Evolutionary conservation across 2,329 filamentous ascomycete species (phyloP), one percentile per base, ranked within the genome.

Genomic region (Penicillium sclerotigenum): DNA sequence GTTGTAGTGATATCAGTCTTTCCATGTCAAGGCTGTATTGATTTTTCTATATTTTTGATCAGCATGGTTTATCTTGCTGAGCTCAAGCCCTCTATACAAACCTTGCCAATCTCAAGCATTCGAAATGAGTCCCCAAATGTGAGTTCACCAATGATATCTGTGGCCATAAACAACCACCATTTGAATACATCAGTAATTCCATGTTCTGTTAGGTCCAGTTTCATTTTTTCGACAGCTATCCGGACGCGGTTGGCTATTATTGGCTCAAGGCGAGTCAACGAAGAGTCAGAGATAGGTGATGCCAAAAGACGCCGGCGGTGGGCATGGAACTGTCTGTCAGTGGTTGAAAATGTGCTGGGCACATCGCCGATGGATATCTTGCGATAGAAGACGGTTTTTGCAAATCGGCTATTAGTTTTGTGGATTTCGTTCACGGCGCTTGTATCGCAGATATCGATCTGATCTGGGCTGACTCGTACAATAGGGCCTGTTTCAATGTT

Each of bases 51-150:
- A n/a, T 3, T 22, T 11, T 0, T 42, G 10, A 43, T 48, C 9
- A 59, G 43, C 13, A 26, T 47, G 20, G 29, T 41, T 13, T 13
- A n/a, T 36, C 1, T 9, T 4, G 8, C 6, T 8, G 2, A 22
- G n/a, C 20, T 22, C 11, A n/a, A 13, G 7, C 18, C 18, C 9
- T 31, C 14, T 0, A 24, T 18, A 6, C 62, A n/a, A n/a, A 82
- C 80, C 69, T 79, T 66, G 16, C 80, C 80, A 4, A 66, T 65
- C 52, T 84, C 80, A 4, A 86, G 65, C 71, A 80, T 79, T 0
- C 69, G 67, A 55, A 84, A 84, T 0, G 80, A 80, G n/a, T 83
- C 76, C 0, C 82, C 82, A 65, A 85, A 85, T 1, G 71, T 77
- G 6, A 85, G 65, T 48, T 83, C 75, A 0, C 77, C 80, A 47